These are phyloP conservation scores for Sarcodon sp. DNA, from an alignment of 768 basidiomycete genomes.

Conservation along the genomic window DNA sequence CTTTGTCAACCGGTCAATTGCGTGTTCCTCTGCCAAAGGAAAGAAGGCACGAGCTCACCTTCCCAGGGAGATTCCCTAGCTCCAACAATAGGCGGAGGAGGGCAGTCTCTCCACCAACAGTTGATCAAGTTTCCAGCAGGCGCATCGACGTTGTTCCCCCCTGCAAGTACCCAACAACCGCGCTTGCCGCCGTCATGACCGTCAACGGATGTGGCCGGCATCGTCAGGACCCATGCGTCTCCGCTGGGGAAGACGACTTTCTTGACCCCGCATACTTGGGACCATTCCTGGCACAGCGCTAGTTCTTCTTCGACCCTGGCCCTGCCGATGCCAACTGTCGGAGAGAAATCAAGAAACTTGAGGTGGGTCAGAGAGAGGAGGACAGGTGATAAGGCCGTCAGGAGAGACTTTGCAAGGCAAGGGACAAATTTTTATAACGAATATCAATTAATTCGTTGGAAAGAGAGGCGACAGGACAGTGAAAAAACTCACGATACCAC, in stretches of 20 bases:
- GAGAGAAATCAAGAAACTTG: conserved; percentile 44
- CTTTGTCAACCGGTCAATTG: too few species aligned
- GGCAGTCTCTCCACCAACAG: too few species aligned
- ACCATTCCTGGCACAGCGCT: conserved; percentile 40
- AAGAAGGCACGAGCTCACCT: background rate
- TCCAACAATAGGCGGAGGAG: too few species aligned
- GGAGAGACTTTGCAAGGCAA: conserved; percentile 29
- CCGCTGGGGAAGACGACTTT: conserved; percentile 49
- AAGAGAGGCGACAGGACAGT: background rate
- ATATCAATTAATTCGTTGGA: too few species aligned
- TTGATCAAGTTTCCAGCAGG: background rate
- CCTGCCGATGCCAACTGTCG: conserved; percentile 30
- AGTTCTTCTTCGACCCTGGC: conserved; percentile 28
- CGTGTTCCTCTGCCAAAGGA: too few species aligned
- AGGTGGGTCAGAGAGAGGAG: conserved; percentile 36
- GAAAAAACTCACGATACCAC: conserved; percentile 43
- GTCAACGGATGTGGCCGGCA: background rate
- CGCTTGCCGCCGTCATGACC: background rate
- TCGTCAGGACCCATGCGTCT: conserved; percentile 19
- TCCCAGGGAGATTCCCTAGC: background rate
- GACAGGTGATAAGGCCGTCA: conserved; percentile 47
- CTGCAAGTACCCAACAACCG: background rate
- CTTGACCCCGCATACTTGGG: conserved; percentile 36
- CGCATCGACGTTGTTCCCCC: background rate
- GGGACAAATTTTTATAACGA: background rate